Percentiles rank a stretch among this genome's conserved stretches.
These are phyloP conservation scores for Candida broadrunensis DNA, from an alignment of 805 yeast species.

Conservation along the genomic window DNA sequence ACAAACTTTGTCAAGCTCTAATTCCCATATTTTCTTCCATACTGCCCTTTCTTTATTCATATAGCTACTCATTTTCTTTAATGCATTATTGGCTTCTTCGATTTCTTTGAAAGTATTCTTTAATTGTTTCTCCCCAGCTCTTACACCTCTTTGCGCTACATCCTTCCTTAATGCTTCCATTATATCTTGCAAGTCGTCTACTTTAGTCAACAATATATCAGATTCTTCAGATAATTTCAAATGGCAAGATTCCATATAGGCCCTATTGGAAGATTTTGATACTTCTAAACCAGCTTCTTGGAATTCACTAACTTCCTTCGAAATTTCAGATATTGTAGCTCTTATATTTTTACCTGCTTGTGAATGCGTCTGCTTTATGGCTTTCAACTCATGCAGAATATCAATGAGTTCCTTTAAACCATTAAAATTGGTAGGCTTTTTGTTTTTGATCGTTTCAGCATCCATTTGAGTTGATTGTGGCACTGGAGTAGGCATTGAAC, in stretches of 20 bases:
- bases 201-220: constrained; percentile 67
- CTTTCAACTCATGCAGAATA: constrained; percentile 46
- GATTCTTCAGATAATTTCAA: constrained; percentile 70
- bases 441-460: constrained; percentile 1
- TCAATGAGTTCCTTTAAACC: constrained; percentile 32
- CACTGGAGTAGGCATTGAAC: constrained; percentile 18
- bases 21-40: constrained; percentile 92
- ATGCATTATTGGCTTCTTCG: constrained; percentile 48
- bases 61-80: constrained; percentile 55
- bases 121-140: constrained; percentile 74
- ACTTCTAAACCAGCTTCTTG: constrained; percentile 44
- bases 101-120: constrained; percentile 65
- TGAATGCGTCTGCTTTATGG: constrained; percentile 54
- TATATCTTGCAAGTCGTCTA: constrained; percentile 88
- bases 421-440: constrained; percentile 1
- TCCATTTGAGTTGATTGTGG: constrained; percentile 10
- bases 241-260: constrained; percentile 77
- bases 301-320: constrained; percentile 48
- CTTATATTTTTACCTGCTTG: constrained; percentile 42
- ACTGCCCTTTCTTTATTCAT: constrained; percentile 70
- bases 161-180: constrained; percentile 88
- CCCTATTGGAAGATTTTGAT: constrained; percentile 37
- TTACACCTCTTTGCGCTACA: constrained; percentile 86
- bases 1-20: constrained; percentile 82
- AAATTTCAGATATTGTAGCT: constrained; percentile 40